Evolutionary conservation across 805 yeast genomes (phyloP).

Genomic region (Ogataea pilisensis): DNA sequence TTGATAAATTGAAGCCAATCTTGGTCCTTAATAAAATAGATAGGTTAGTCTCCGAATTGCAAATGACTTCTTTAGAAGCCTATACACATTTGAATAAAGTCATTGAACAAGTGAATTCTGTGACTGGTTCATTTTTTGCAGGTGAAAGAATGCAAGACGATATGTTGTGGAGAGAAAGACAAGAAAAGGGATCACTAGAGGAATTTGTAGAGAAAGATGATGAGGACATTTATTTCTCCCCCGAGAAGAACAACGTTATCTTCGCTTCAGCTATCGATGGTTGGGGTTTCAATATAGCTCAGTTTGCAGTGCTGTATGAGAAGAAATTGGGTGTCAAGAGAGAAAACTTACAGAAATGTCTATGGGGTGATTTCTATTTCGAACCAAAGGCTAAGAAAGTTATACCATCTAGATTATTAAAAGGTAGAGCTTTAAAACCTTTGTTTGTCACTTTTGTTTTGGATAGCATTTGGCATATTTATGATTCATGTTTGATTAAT

Average conservation of each 20-base stretch:
- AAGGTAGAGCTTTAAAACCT: constrained; percentile 63
- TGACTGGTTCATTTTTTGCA: constrained; percentile 86
- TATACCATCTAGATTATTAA: constrained; percentile 58
- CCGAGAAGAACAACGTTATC: constrained; percentile 82
- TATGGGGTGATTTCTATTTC: constrained; percentile 92
- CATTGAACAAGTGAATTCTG: constrained; percentile 92
- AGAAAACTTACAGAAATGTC: constrained; percentile 70
- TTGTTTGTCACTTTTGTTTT: constrained; percentile 81
- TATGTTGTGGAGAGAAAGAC: constrained; percentile 64
- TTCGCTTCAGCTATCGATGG: constrained; percentile 93
- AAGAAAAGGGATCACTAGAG: constrained; percentile 41
- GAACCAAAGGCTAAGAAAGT: constrained; percentile 90
- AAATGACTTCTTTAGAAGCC: constrained; percentile 80
- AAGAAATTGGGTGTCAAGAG: constrained; percentile 81
- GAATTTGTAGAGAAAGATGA: constrained; percentile 75
- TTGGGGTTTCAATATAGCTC: constrained; percentile 93
- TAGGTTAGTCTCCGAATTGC: constrained; percentile 75
- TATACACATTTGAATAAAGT: constrained; percentile 72
- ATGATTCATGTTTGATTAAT: constrained; percentile 62
- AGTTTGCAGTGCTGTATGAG: constrained; percentile 83
- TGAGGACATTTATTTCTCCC: constrained; percentile 78
- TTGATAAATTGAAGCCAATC: constrained; percentile 82
- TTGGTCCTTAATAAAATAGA: constrained; percentile 90
- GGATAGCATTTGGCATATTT: constrained; percentile 90
- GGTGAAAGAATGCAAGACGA: constrained; percentile 93